These are phyloP conservation scores for Pneumocystis oryctolagi DNA, from an alignment of 1,139 yeast species.

Conservation along the genomic window DNA sequence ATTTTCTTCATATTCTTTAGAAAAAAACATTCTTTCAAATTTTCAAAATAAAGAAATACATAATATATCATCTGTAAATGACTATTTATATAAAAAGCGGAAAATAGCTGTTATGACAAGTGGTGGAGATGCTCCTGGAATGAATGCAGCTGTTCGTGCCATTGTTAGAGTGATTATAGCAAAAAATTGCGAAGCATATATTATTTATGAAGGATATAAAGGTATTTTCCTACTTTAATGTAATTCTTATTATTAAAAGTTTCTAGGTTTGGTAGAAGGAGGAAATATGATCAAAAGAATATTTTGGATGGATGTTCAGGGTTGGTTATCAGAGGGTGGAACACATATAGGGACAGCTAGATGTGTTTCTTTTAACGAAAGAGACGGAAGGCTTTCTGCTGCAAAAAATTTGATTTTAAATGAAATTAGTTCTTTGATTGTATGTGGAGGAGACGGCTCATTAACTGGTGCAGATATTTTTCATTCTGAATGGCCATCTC, in stretches of 20 bases:
- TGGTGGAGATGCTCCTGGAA: conserved; percentile 98
- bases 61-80: neutral
- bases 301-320: conserved; percentile 88
- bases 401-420: conserved; percentile 71
- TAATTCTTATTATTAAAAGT: neutral
- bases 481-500: conserved; percentile 85
- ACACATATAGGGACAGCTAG: conserved; percentile 94
- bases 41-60: neutral
- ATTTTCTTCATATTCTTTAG: conserved; percentile 21
- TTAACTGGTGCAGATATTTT: conserved; percentile 92
- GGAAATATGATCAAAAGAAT: conserved; percentile 71
- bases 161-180: conserved; percentile 81
- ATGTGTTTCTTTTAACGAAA: conserved; percentile 68
- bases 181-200: conserved; percentile 87
- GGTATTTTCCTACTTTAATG: conserved; percentile 45
- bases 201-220: conserved; percentile 86
- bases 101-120: conserved; percentile 92
- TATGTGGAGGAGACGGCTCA: conserved; percentile 99
- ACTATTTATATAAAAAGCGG: conserved; percentile 22
- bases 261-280: conserved; percentile 20
- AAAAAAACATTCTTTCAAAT: conserved; percentile 4
- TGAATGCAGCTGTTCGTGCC: conserved; percentile 91
- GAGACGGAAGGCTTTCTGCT: conserved; percentile 66
- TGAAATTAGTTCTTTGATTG: conserved; percentile 89
- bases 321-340: conserved; percentile 77